Percentiles rank a stretch among this genome's conserved stretches.
phyloP scores from a whole-genome alignment of 345 rosid species.

The Isatis tinctoria region DNA sequence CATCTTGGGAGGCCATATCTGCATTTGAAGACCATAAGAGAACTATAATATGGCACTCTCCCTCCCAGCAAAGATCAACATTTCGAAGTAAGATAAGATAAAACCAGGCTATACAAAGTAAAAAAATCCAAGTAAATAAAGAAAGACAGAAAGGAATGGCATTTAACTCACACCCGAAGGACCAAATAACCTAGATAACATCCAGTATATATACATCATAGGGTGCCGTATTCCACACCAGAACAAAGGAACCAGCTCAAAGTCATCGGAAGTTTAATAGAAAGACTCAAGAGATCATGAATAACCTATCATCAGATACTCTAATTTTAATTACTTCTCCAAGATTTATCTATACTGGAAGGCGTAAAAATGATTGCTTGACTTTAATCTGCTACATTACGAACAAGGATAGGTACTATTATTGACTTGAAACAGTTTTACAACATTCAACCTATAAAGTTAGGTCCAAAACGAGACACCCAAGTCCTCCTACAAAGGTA shows the following conservation, averaged over 20 bases:
- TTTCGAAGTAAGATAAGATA: constrained; percentile 4
- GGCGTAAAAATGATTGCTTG: not conserved
- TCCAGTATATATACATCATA: not conserved
- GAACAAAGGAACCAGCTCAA: constrained; percentile 2
- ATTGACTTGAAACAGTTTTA: not conserved
- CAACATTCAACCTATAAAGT: not conserved
- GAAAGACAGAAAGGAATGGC: not conserved
- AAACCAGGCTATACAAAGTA: not conserved
- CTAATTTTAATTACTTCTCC: not conserved
- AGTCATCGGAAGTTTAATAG: not conserved
- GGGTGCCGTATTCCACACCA: not conserved
- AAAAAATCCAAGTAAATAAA: not conserved
- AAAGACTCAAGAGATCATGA: not conserved
- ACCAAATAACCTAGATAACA: not conserved
- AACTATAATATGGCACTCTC: constrained; percentile 7
- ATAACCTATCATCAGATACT: not conserved
- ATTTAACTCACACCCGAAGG: not conserved
- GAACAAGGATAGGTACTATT: not conserved
- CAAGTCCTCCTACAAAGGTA: not conserved
- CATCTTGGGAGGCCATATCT: constrained; percentile 99
- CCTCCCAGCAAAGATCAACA: constrained; percentile 4
- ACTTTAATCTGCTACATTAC: not conserved
- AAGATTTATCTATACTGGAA: not conserved
- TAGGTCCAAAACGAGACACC: constrained; percentile 3
- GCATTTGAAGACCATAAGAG: constrained; percentile 25